Base-by-base conservation (phyloP, 192 early-diverging fungal genomes). In the Entomortierella beljakovae region DNA sequence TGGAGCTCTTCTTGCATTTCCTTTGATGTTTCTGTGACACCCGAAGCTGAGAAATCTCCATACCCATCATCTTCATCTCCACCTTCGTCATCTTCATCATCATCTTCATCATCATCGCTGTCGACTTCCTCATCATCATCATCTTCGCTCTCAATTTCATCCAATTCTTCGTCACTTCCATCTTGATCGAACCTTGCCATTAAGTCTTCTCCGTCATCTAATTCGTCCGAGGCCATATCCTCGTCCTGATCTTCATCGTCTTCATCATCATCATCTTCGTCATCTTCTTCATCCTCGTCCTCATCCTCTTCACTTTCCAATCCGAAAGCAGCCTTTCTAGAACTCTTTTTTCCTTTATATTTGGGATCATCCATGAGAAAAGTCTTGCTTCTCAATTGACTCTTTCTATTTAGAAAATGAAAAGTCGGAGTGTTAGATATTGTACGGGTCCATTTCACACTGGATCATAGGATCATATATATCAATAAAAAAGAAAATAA, bases 311-410 rank as follows among this genome's bases (percentile, higher is more conserved):
- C 63, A 8, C 87, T 84, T 4, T 81, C 80, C 7, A 84, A 55
- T 32, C 76, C 85, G 49, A 89, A 91, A 13, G 92, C 81, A 22
- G 72, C 87, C 46, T 90, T 91, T 59, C 93, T 88, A 34, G 86
- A 91, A 57, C 87, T 84, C 34, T 85, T 86, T 58, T 89, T 88
- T 35, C 93, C 93, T 26, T 80, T 69, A 71, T 94, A 94, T 57
- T 91, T 90, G 3, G 93, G 92, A 37, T 92, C 93, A 22, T 91
- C 88, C 62, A 92, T 82, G 6, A 89, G 76, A 26, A 90, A 83
- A 7, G 87, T 85, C 51, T 89, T 83, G 40, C 85, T 83, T 37
- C 79, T 80, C 48, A 94, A 62, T 16, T 82, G 60, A 81, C 92
- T 92, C 80, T 91, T 94, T 15, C 84, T 85, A 64, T 33, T 25